A percentile compares a stretch with the other conserved stretches of the same genome.
These are phyloP conservation scores for Pythium phragmiticola DNA, from an alignment of 352 stramenopile genomes.

Conservation along the genomic window DNA sequence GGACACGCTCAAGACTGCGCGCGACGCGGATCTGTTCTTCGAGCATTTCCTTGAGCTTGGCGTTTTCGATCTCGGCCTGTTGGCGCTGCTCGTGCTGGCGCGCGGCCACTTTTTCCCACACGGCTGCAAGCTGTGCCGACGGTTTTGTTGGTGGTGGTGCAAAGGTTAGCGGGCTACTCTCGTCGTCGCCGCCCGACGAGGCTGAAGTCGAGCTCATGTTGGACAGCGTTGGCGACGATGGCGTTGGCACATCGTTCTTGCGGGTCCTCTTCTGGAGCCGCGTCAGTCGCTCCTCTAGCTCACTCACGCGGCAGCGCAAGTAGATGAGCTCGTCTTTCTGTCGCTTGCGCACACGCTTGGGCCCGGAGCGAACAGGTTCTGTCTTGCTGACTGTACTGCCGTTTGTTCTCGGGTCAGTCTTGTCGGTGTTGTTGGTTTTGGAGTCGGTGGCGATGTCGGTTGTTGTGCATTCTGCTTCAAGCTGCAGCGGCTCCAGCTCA, in stretches of 20 bases:
- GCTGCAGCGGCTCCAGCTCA: background rate
- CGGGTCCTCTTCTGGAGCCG: conserved; percentile 14
- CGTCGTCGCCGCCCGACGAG: background rate
- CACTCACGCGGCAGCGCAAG: conserved; percentile 40
- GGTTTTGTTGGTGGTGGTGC: conserved; percentile 3
- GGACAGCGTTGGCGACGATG: conserved; percentile 4
- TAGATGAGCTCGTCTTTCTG: conserved; percentile 64
- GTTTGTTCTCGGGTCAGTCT: background rate
- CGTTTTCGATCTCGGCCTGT: conserved; percentile 33
- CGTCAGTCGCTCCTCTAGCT: conserved; percentile 39
- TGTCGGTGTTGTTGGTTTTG: conserved; percentile 1
- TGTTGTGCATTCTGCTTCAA: background rate
- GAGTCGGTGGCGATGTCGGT: background rate
- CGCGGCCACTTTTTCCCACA: conserved; percentile 23
- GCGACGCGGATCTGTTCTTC: conserved; percentile 36
- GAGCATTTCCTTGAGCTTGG: conserved; percentile 25
- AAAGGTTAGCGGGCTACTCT: background rate
- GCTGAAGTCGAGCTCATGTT: conserved; percentile 1
- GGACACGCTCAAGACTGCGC: conserved; percentile 28
- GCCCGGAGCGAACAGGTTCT: background rate
- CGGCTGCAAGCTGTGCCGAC: conserved; percentile 12
- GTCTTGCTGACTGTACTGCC: too few species aligned
- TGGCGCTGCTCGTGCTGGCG: conserved; percentile 13
- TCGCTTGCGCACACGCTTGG: conserved; percentile 36
- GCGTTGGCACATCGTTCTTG: background rate